Percentiles rank a stretch among this genome's conserved stretches.
phyloP scores from a whole-genome alignment of 805 yeast species.

The Starmerella floricola region DNA sequence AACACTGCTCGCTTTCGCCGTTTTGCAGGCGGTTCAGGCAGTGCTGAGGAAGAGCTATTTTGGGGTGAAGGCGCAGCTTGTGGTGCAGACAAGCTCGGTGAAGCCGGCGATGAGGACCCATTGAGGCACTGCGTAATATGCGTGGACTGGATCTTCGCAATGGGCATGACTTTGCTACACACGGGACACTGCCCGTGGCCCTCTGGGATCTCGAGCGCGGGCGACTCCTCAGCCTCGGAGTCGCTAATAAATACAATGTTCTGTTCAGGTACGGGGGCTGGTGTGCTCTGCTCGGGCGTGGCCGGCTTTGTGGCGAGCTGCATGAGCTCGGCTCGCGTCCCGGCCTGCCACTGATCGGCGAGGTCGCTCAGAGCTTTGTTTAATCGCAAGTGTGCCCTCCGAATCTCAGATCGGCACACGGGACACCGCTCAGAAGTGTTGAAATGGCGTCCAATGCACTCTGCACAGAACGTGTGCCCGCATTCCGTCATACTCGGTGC shows the following conservation, averaged over 20 bases:
- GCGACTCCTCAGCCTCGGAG: not conserved
- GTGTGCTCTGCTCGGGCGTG: not conserved
- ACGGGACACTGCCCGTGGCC: constrained; percentile 53
- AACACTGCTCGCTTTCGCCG: constrained; percentile 3
- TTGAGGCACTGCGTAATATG: constrained; percentile 49
- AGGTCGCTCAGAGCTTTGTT: constrained; percentile 63
- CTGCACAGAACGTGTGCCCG: constrained; percentile 80
- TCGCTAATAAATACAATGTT: not conserved
- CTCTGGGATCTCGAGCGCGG: constrained; percentile 5
- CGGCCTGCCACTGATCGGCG: constrained; percentile 37
- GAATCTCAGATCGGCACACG: constrained; percentile 55
- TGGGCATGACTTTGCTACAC: constrained; percentile 45
- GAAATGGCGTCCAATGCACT: constrained; percentile 66
- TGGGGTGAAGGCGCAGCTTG: too few species aligned
- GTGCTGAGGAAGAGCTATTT: not conserved
- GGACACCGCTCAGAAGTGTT: constrained; percentile 59
- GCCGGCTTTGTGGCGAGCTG: not conserved
- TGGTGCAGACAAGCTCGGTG: not conserved
- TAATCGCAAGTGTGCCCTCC: constrained; percentile 56
- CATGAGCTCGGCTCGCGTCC: constrained; percentile 3
- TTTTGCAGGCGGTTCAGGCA: not conserved
- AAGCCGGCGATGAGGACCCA: not conserved
- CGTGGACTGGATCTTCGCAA: constrained; percentile 41
- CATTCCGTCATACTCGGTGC: constrained; percentile 76
- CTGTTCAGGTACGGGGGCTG: not conserved